phyloP scores from a whole-genome alignment of 495 filamentous ascomycete species.

The Penicillium atrosanguineum region DNA sequence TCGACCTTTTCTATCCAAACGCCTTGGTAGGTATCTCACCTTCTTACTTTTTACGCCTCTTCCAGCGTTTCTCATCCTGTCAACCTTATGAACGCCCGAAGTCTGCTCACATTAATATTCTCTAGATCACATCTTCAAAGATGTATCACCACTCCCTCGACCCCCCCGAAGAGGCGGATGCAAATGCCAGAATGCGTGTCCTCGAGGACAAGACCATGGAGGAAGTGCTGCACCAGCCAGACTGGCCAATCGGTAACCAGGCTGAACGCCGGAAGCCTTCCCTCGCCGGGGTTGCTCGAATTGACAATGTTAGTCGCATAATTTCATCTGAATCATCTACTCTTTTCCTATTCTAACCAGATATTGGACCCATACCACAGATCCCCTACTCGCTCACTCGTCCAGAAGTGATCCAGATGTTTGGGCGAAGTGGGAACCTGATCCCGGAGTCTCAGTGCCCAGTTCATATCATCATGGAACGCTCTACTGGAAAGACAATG shows the following conservation, averaged over 20 bases:
- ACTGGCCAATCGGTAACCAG: conserved; percentile 11
- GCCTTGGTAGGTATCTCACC: too few relatives aligned
- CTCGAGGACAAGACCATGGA: neutral
- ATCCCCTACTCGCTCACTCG: conserved; percentile 48
- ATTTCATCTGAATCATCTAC: neutral
- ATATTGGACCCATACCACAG: neutral
- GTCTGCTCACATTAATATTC: neutral
- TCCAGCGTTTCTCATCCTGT: neutral
- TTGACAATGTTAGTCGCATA: conserved; percentile 43
- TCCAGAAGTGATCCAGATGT: conserved; percentile 63
- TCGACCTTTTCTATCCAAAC: too few relatives aligned
- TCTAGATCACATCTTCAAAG: neutral
- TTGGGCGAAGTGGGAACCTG: conserved; percentile 60
- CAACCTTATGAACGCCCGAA: neutral
- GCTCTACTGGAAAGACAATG: conserved; percentile 71
- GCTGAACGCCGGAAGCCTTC: conserved; percentile 9
- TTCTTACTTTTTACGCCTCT: too few relatives aligned
- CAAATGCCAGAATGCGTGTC: neutral
- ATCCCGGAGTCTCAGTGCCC: conserved; percentile 51
- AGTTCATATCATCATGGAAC: conserved; percentile 83
- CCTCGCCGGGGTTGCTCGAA: conserved; percentile 43
- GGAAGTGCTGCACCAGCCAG: neutral
- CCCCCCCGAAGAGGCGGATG: too few relatives aligned
- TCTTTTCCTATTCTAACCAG: neutral
- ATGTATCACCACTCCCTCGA: neutral